Conservation (phyloP, 805 yeast genomes). For the Soucietia sequanensis region DNA sequence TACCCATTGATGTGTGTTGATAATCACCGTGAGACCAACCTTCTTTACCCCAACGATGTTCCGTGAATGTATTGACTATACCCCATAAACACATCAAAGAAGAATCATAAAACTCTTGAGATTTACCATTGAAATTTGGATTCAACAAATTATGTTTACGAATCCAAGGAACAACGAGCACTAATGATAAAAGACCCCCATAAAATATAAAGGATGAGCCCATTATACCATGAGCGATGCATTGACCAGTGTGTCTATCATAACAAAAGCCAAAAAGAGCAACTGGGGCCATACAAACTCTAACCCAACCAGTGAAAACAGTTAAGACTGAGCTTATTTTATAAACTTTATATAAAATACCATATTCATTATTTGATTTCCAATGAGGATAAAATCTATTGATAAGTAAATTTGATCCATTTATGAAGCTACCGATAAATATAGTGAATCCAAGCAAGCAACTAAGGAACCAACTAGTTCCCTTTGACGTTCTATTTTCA, state of each 20-base stretch:
- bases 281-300: conserved; percentile 76
- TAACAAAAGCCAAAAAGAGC: conserved; percentile 88
- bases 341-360: conserved; percentile 28
- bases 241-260: conserved; percentile 83
- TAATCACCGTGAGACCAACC: conserved; percentile 91
- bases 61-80: conserved; percentile 90
- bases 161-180: conserved; percentile 75
- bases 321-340: conserved; percentile 46
- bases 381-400: conserved; percentile 34
- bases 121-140: conserved; percentile 18
- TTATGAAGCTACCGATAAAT: conserved; percentile 53
- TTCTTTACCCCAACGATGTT: conserved; percentile 91
- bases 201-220: conserved; percentile 83
- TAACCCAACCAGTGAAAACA: conserved; percentile 71
- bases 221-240: conserved; percentile 97
- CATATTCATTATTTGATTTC: conserved; percentile 36
- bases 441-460: conserved; percentile 46
- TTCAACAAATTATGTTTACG: conserved; percentile 40
- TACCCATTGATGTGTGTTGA: conserved; percentile 96
- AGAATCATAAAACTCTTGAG: conserved; percentile 87
- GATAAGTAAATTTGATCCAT: conserved; percentile 48
- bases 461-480: conserved; percentile 64
- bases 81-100: conserved; percentile 86
- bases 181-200: conserved; percentile 67
- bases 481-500: conserved; percentile 66